phyloP scores from a whole-genome alignment of 441 rosid genomes.

The Pelargonium hybrid region DNA sequence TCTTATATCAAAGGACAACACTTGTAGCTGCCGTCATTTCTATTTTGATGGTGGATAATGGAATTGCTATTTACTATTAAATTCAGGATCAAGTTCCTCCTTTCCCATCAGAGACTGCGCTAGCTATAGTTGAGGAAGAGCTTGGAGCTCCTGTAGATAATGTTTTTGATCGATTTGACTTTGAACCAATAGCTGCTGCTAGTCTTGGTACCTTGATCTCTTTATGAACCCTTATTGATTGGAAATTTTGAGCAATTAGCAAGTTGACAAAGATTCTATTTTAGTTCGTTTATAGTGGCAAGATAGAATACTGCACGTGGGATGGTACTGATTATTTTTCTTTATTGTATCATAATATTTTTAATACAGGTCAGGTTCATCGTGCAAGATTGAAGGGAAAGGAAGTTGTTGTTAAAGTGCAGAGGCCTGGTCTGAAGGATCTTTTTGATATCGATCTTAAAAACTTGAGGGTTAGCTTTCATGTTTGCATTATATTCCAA shows the following conservation, averaged over 20 bases:
- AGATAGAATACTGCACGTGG: neutral
- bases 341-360: neutral
- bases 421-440: constrained; percentile 90
- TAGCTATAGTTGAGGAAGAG: constrained; percentile 79
- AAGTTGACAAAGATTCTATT: neutral
- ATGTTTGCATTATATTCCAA: constrained; percentile 4
- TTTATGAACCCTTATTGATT: constrained; percentile 14
- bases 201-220: constrained; percentile 61
- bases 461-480: constrained; percentile 69
- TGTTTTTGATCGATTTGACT: constrained; percentile 68
- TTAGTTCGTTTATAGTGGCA: neutral
- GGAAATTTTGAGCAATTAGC: constrained; percentile 9
- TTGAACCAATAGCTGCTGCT: constrained; percentile 94
- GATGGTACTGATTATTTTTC: neutral
- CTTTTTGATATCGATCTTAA: constrained; percentile 95
- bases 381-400: constrained; percentile 85
- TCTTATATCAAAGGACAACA: neutral
- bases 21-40: neutral
- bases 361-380: constrained; percentile 76
- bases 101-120: constrained; percentile 78
- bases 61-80: constrained; percentile 12
- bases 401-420: constrained; percentile 86
- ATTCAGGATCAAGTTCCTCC: constrained; percentile 99
- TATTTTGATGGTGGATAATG: constrained; percentile 8
- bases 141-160: constrained; percentile 67